Conservation (phyloP, 805 yeast genomes). For the Maudiozyma saulgeensis region DNA sequence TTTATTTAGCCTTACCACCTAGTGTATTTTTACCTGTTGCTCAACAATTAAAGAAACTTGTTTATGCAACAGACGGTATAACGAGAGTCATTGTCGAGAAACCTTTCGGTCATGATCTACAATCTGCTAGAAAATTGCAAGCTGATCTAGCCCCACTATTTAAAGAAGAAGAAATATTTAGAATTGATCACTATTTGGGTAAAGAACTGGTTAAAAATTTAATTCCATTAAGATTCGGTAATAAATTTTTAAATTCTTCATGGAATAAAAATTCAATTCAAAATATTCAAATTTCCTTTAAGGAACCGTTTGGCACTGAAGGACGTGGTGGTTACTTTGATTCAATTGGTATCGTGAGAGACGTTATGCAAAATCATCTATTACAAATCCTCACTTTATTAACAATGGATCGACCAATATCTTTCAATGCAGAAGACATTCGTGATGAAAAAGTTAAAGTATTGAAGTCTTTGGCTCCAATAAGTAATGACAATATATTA, state of each 20-base stretch:
- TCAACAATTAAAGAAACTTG: constrained; percentile 53
- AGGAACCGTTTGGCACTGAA: constrained; percentile 96
- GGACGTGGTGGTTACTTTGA: constrained; percentile 98
- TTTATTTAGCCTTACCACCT: constrained; percentile 92
- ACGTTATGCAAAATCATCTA: constrained; percentile 95
- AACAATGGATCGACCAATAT: constrained; percentile 91
- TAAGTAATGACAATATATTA: constrained; percentile 55
- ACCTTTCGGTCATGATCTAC: constrained; percentile 92
- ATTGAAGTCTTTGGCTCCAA: constrained; percentile 65
- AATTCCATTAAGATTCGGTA: constrained; percentile 80
- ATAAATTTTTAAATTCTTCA: constrained; percentile 70
- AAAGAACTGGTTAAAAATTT: constrained; percentile 96
- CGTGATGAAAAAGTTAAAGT: constrained; percentile 95
- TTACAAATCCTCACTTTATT: constrained; percentile 83
- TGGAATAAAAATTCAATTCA: constrained; percentile 78
- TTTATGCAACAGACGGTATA: constrained; percentile 58
- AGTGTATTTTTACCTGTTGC: constrained; percentile 79
- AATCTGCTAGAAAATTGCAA: constrained; percentile 69
- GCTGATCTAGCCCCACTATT: constrained; percentile 74
- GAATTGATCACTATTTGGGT: constrained; percentile 95
- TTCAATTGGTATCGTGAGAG: constrained; percentile 88
- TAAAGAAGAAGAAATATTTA: constrained; percentile 81
- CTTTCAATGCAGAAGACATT: constrained; percentile 85
- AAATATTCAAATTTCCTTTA: constrained; percentile 81
- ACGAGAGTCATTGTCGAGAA: constrained; percentile 86